Conservation (phyloP, 495 filamentous ascomycete species). For the Filosporella fistucella region DNA sequence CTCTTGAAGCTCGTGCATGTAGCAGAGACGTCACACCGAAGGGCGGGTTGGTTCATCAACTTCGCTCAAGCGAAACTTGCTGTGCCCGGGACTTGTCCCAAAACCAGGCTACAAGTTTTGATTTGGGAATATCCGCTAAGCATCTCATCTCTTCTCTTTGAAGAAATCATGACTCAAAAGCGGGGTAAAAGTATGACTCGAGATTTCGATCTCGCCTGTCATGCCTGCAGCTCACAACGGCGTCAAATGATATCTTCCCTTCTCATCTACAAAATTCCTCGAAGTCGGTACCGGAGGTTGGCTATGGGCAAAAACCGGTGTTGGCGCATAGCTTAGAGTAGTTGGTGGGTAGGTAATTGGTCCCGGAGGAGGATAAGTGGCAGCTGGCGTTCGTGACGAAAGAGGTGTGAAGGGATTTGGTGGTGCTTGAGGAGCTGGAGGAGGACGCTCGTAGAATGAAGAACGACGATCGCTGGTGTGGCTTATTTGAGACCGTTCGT, state of each 20-base stretch:
- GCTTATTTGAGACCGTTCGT: too few relatives aligned
- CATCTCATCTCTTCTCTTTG: too few relatives aligned
- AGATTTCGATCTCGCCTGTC: too few relatives aligned
- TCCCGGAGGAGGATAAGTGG: neutral
- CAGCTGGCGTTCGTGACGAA: neutral
- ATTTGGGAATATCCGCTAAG: too few relatives aligned
- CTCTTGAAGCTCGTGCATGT: too few relatives aligned
- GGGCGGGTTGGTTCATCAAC: too few relatives aligned
- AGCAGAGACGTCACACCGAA: too few relatives aligned
- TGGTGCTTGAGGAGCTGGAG: neutral
- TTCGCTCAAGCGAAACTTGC: too few relatives aligned
- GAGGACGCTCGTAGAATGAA: neutral
- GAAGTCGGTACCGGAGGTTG: neutral
- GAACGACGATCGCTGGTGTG: neutral
- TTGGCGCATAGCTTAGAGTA: neutral
- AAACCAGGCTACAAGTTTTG: too few relatives aligned
- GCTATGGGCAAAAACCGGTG: neutral
- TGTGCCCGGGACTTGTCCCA: too few relatives aligned
- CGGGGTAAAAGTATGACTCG: too few relatives aligned
- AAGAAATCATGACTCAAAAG: too few relatives aligned
- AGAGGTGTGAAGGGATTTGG: constrained; percentile 10
- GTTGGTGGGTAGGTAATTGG: constrained; percentile 3
- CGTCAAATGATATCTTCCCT: constrained; percentile 13
- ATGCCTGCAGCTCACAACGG: constrained; percentile 9
- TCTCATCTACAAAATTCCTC: neutral